A percentile compares a stretch with the other conserved stretches of the same genome.
Conservation (phyloP, 768 basidiomycete species). For the Russula sp. region DNA sequence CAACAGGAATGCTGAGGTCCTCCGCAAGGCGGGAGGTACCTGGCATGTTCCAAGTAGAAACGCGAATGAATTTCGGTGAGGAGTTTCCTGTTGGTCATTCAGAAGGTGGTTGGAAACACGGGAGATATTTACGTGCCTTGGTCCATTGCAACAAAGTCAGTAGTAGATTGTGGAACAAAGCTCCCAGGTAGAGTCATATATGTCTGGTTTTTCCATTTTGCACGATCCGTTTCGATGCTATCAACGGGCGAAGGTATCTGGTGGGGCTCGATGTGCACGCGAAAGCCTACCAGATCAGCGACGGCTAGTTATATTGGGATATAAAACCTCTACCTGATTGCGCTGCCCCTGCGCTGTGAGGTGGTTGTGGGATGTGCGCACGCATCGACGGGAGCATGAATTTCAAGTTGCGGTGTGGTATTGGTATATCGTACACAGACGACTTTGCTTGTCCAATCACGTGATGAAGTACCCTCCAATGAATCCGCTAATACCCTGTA, state of each 20-base stretch:
- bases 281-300: constrained; percentile 52
- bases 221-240: constrained; percentile 72
- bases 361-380: constrained; percentile 29
- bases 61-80: constrained; percentile 83
- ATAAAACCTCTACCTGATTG: constrained; percentile 11
- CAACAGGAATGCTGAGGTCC: constrained; percentile 82
- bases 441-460: background rate
- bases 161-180: constrained; percentile 79
- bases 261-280: constrained; percentile 77
- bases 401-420: background rate
- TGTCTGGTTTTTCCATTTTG: constrained; percentile 68
- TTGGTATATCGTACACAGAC: background rate
- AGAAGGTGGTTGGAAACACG: background rate
- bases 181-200: constrained; percentile 61
- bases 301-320: background rate
- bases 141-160: constrained; percentile 86
- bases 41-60: constrained; percentile 89
- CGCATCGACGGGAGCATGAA: background rate
- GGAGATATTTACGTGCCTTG: constrained; percentile 53
- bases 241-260: constrained; percentile 93
- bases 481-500: background rate
- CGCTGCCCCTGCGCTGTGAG: constrained; percentile 28
- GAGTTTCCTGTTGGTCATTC: constrained; percentile 62
- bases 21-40: constrained; percentile 71
- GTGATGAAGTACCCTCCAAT: background rate